Evolutionary conservation across 2,329 filamentous ascomycete genomes (phyloP), one percentile per base, ranked within the genome.

Genomic region (Alternaria postmessia): DNA sequence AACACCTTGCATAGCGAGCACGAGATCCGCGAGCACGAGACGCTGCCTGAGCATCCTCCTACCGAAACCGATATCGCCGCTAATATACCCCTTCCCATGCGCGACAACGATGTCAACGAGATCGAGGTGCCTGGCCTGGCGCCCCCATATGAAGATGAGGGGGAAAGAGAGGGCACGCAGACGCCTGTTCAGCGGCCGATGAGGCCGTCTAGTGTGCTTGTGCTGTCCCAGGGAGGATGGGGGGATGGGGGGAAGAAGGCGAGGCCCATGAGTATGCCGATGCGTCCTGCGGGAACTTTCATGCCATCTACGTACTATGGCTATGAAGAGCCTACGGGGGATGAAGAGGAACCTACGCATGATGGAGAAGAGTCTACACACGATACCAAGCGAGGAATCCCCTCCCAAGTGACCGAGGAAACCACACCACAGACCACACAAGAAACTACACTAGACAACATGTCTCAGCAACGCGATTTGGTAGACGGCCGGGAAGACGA

Each of bases 41-140:
- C 72, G 44, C 65, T 79, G 1, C 68, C 79, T 14, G 81, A 86
- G 46, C 79, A 82, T 44, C 76, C 79, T 61, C 73, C 79, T 52
- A 74, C 80, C 18, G 82, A 82, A 58, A 79, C 78, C 8, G 76
- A 81, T 7, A 75, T 86, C 42, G 80, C 89, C 8, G 84, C 87
- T 7, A 82, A 83, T 41, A 85, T 94, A 62, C 88, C 91, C n/a
- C 80, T 95, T 9, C 91, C 91, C 0, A 81, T 89, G 41, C 83
- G 83, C 24, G 83, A 87, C 36, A 85, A 88, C 48, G 92, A 96
- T 72, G 80, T 94, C 7, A 85, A 89, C 46, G 92, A 96, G 74
- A 95, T 96, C 42, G 91, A 95, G 71, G 86, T 93, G 44, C 91
- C 91, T 4, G 91, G 90, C 0, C 82, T 93, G 5, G 87, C 85